Evolutionary conservation across 768 basidiomycete species (phyloP).

Genomic region (Solioccasus polychromus): DNA sequence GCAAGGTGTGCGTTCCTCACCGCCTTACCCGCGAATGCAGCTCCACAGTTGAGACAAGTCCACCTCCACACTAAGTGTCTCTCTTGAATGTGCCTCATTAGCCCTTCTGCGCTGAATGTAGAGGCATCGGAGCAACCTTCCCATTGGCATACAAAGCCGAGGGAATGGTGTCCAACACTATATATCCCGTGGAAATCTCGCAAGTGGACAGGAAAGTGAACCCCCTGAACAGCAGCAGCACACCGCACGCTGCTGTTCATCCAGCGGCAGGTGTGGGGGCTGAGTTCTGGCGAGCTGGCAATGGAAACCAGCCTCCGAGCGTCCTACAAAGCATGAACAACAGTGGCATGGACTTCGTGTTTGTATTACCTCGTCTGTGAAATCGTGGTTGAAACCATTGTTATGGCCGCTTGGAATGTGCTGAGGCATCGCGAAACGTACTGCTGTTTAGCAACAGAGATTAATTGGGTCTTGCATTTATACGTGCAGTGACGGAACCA

Average conservation of each 20-base stretch:
- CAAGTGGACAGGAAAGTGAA: constrained; percentile 16
- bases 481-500: too few species aligned
- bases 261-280: constrained; percentile 25
- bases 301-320: constrained; percentile 23
- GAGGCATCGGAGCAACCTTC: constrained; percentile 21
- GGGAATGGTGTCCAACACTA: not conserved
- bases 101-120: constrained; percentile 14
- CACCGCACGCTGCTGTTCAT: constrained; percentile 13
- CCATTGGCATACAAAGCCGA: constrained; percentile 22
- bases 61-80: constrained; percentile 25
- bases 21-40: constrained; percentile 10
- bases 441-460: not conserved
- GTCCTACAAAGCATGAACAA: constrained; percentile 20
- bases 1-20: constrained; percentile 19
- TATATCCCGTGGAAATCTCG: constrained; percentile 20
- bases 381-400: constrained; percentile 29
- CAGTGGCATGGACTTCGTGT: not conserved
- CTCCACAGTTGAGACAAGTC: constrained; percentile 23
- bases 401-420: constrained; percentile 7
- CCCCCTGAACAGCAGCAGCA: constrained; percentile 14
- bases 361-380: constrained; percentile 27
- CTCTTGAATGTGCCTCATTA: constrained; percentile 27
- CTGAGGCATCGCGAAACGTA: constrained; percentile 19
- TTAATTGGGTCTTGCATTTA: constrained; percentile 8
- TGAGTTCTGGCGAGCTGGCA: constrained; percentile 28